These are phyloP conservation scores for Xylaria sp. DNA, from an alignment of 2,329 filamentous ascomycete species.

Conservation along the genomic window DNA sequence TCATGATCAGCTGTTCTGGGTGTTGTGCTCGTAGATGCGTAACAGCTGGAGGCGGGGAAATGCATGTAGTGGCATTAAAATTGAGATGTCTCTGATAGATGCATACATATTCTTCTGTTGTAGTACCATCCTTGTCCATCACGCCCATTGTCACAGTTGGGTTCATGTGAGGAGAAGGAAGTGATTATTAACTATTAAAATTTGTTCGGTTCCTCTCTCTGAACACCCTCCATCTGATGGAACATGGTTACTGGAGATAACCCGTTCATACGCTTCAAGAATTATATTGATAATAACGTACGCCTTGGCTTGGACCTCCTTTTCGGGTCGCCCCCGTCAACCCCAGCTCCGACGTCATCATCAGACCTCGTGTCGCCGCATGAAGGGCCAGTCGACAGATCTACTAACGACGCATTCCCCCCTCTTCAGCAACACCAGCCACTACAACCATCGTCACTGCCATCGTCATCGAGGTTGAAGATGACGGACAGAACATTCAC, in stretches of 20 bases:
- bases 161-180: not conserved
- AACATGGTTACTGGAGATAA: conserved; percentile 43
- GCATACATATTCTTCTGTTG: not conserved
- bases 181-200: not conserved
- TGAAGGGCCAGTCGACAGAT: not conserved
- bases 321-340: conserved; percentile 17
- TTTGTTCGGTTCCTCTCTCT: not conserved
- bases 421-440: not conserved
- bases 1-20: conserved; percentile 23
- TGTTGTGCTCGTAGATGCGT: not conserved
- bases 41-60: conserved; percentile 3
- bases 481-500: conserved; percentile 7
- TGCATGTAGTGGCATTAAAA: conserved; percentile 8
- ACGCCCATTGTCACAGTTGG: not conserved
- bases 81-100: not conserved
- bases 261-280: conserved; percentile 55
- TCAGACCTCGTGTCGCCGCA: not conserved
- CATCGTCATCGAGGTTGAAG: conserved; percentile 1
- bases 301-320: conserved; percentile 46
- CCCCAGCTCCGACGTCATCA: conserved; percentile 8
- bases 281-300: conserved; percentile 53
- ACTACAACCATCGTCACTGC: not conserved
- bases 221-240: not conserved
- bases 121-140: not conserved
- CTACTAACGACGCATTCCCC: not conserved